A percentile compares a stretch with the other conserved stretches of the same genome.
Evolutionary conservation across 129 eudicot genomes (phyloP).

Genomic region (Deinandra increscens): DNA sequence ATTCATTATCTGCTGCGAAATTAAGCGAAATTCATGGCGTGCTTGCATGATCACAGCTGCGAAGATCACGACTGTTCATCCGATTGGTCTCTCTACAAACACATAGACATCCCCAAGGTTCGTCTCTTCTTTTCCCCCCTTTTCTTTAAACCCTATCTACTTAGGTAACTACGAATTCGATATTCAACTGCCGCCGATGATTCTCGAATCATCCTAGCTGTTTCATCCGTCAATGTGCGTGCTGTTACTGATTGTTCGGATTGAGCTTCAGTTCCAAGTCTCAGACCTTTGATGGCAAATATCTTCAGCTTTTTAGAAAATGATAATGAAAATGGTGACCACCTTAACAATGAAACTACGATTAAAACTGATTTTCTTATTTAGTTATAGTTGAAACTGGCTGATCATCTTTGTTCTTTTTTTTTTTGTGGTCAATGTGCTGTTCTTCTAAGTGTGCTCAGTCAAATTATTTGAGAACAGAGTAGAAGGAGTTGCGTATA

Average conservation of each 20-base stretch:
- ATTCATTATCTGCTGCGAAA: constrained; percentile 1
- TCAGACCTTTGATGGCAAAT: no score
- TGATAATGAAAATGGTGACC: no score
- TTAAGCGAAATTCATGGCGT: constrained; percentile 53
- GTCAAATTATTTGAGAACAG: background rate
- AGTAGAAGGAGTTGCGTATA: background rate
- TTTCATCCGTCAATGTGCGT: background rate
- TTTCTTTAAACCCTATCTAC: constrained; percentile 19
- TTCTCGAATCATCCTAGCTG: background rate
- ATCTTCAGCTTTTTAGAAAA: no score
- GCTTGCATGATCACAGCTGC: constrained; percentile 95
- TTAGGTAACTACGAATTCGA: background rate
- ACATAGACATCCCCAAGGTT: constrained; percentile 90
- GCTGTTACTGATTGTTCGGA: background rate
- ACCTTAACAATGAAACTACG: no score
- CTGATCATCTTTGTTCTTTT: background rate
- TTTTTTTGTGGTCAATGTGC: background rate
- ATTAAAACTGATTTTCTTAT: background rate
- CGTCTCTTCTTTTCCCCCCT: background rate
- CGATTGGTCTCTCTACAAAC: constrained; percentile 93
- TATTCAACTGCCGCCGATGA: background rate
- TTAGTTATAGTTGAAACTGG: background rate
- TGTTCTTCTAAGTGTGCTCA: constrained; percentile 7
- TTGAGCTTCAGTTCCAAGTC: background rate
- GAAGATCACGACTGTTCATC: constrained; percentile 93